Evolutionary conservation across 257 asterid species (phyloP).

Genomic region (Misopates orontium): DNA sequence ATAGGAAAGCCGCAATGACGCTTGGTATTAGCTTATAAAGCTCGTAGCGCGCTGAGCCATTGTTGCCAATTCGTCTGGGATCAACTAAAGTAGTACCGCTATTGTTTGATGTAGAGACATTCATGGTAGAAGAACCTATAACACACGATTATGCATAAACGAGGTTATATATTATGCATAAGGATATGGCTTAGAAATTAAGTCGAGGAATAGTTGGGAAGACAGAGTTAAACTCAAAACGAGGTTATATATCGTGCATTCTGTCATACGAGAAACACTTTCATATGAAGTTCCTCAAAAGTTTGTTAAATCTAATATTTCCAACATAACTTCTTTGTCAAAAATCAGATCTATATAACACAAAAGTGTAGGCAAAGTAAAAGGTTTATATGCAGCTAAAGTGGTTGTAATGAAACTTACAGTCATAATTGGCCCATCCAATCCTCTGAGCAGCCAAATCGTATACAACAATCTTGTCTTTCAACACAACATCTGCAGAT

Average conservation of each 20-base stretch:
- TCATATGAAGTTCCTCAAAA: neutral
- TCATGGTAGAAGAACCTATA: slow-evolving; percentile 68
- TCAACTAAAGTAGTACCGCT: slow-evolving; percentile 72
- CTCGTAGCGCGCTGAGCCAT: slow-evolving; percentile 26
- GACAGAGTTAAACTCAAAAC: too few relatives aligned
- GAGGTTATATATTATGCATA: neutral
- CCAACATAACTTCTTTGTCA: too few relatives aligned
- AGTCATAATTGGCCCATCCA: slow-evolving; percentile 92
- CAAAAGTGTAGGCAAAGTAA: too few relatives aligned
- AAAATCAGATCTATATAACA: too few relatives aligned
- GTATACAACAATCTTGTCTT: slow-evolving; percentile 85
- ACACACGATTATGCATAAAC: slow-evolving; percentile 13
- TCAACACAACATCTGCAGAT: slow-evolving; percentile 77
- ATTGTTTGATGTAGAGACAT: slow-evolving; percentile 62
- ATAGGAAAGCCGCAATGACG: slow-evolving; percentile 33
- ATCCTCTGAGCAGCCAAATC: slow-evolving; percentile 78
- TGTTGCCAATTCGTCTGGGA: slow-evolving; percentile 55
- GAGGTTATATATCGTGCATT: too few relatives aligned
- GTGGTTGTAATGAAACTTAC: slow-evolving; percentile 53
- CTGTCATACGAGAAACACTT: neutral
- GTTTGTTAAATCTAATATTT: neutral
- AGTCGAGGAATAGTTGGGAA: too few relatives aligned
- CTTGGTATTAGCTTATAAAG: slow-evolving; percentile 29
- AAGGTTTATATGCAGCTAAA: neutral
- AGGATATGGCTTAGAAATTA: neutral